A percentile compares a stretch with the other conserved stretches of the same genome.
These are phyloP conservation scores for Linnemannia elongata DNA, from an alignment of 192 early-diverging fungal genomes.

Conservation along the genomic window DNA sequence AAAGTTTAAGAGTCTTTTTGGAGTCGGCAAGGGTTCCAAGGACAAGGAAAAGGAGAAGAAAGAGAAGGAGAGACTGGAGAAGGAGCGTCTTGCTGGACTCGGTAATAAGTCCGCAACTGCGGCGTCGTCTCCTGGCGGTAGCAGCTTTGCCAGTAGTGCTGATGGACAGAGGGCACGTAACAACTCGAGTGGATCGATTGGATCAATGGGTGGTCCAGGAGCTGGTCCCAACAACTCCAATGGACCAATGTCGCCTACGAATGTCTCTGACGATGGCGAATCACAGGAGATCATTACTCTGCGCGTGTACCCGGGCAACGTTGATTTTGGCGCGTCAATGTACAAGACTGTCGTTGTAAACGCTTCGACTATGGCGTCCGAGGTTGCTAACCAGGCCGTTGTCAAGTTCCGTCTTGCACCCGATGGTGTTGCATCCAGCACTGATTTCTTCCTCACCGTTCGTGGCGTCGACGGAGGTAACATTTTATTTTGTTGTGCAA, in stretches of 20 bases:
- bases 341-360: constrained; percentile 68
- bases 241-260: constrained; percentile 27
- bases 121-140: background rate
- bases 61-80: constrained; percentile 47
- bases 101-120: constrained; percentile 12
- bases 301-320: constrained; percentile 70
- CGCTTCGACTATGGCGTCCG: constrained; percentile 58
- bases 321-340: constrained; percentile 64
- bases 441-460: constrained; percentile 65
- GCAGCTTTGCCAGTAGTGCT: constrained; percentile 2
- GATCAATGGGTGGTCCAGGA: background rate
- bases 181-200: constrained; percentile 40
- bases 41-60: constrained; percentile 51
- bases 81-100: constrained; percentile 11
- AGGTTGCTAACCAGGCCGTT: constrained; percentile 65
- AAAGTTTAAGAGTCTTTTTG: constrained; percentile 55
- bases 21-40: constrained; percentile 52
- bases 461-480: constrained; percentile 67
- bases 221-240: background rate
- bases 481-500: background rate
- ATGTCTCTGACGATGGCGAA: constrained; percentile 23
- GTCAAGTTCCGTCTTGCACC: constrained; percentile 65
- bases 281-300: constrained; percentile 59
- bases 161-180: constrained; percentile 19
- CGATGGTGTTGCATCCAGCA: constrained; percentile 55